Evolutionary conservation across 371 early-diverging fungal genomes (phyloP).

Genomic region (Mortierella sp.): DNA sequence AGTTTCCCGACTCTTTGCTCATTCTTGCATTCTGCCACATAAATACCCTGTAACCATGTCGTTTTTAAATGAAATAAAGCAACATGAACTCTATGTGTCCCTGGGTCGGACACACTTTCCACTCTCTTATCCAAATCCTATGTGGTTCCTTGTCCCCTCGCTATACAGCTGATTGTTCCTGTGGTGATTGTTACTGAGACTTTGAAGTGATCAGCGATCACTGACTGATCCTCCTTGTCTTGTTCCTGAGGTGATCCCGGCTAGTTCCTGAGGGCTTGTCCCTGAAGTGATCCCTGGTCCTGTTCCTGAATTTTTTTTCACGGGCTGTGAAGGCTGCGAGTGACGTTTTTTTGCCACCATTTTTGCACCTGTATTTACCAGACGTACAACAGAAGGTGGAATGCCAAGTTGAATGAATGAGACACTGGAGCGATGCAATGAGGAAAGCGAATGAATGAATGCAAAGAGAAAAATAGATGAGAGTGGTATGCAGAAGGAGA

Average conservation of each 20-base stretch:
- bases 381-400: too few relatives aligned
- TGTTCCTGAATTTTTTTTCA: not conserved
- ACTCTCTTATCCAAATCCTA: not conserved
- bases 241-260: not conserved
- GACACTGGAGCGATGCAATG: not conserved
- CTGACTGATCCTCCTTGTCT: not conserved
- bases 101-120: not conserved
- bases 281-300: too few relatives aligned
- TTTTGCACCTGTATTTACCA: not conserved
- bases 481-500: not conserved
- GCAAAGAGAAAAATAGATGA: not conserved
- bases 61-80: constrained; percentile 5
- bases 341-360: not conserved
- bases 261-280: not conserved
- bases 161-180: not conserved
- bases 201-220: not conserved
- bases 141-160: not conserved
- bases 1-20: not conserved
- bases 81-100: constrained; percentile 1
- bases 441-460: not conserved
- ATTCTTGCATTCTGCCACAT: not conserved
- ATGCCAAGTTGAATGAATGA: not conserved
- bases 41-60: not conserved
- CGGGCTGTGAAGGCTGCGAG: not conserved
- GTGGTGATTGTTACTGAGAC: not conserved